Conservation (phyloP, 192 early-diverging fungal genomes). For the Funneliformis mosseae region DNA sequence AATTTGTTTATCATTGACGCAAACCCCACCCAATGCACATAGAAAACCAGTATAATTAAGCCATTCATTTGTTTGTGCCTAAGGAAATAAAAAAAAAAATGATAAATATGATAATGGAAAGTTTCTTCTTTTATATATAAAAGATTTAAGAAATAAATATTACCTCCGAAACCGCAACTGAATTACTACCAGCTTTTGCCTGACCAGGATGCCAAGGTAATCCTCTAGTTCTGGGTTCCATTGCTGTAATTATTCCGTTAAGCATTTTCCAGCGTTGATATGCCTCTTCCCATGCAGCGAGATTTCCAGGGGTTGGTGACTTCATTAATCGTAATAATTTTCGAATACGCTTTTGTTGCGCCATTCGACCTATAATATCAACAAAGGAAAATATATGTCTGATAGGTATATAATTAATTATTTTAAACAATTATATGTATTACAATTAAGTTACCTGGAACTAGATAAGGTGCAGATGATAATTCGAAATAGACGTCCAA, state of each 20-base stretch:
- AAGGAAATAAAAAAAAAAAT: background rate
- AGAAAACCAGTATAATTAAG: constrained; percentile 83
- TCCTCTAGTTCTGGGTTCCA: constrained; percentile 29
- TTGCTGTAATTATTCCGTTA: constrained; percentile 44
- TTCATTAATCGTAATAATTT: constrained; percentile 66
- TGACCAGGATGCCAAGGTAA: background rate
- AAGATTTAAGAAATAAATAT: background rate
- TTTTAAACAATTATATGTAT: background rate
- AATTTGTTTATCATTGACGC: constrained; percentile 40
- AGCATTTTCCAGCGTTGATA: constrained; percentile 75
- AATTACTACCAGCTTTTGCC: background rate
- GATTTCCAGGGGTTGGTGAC: constrained; percentile 69
- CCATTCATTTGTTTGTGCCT: constrained; percentile 63
- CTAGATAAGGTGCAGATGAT: constrained; percentile 48
- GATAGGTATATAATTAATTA: background rate
- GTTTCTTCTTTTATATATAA: background rate
- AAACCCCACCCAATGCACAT: constrained; percentile 77
- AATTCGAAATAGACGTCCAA: constrained; percentile 70
- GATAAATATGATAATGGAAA: background rate
- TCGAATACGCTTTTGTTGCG: constrained; percentile 79
- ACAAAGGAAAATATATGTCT: background rate
- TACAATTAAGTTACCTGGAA: constrained; percentile 43
- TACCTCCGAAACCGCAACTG: background rate
- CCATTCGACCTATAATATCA: constrained; percentile 60
- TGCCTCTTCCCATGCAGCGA: constrained; percentile 83